A percentile compares a stretch with the other conserved stretches of the same genome.
Evolutionary conservation across 106 monocot species (phyloP).

Genomic region (Chionographis japonica): DNA sequence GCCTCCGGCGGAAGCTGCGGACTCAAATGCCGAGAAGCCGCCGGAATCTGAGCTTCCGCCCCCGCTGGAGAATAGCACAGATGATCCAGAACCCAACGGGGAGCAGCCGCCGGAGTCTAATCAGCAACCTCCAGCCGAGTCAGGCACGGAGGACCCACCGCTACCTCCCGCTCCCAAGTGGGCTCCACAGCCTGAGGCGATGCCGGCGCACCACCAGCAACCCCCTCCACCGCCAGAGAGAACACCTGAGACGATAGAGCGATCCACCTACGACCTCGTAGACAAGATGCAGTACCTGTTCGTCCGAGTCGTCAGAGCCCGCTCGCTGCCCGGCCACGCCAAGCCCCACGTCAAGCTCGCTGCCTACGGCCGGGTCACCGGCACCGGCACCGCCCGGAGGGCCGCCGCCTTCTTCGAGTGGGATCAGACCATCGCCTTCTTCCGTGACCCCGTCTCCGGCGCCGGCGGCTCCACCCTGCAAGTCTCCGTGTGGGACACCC

Average conservation of each 20-base stretch:
- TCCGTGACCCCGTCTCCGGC: constrained; percentile 18
- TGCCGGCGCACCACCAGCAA: background rate
- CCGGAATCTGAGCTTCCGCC: background rate
- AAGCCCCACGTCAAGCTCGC: constrained; percentile 60
- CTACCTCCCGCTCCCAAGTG: constrained; percentile 7
- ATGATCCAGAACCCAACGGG: background rate
- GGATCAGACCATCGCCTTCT: constrained; percentile 86
- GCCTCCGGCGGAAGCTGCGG: too few species aligned
- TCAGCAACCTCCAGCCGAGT: background rate
- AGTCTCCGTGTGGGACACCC: constrained; percentile 73
- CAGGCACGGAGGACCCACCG: background rate
- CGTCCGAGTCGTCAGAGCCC: constrained; percentile 70
- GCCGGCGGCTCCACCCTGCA: constrained; percentile 36
- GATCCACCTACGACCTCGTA: constrained; percentile 62
- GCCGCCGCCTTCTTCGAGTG: constrained; percentile 61
- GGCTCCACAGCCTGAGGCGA: constrained; percentile 1
- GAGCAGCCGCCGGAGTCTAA: background rate
- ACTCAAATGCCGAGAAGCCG: background rate
- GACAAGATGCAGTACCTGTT: constrained; percentile 93
- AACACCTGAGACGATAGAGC: constrained; percentile 31
- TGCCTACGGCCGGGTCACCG: constrained; percentile 35
- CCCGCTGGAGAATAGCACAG: background rate
- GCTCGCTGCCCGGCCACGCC: constrained; percentile 36
- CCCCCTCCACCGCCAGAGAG: background rate
- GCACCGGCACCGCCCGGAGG: constrained; percentile 45